Conservation (phyloP, 2,329 filamentous ascomycete species). For the Bipolaris oryzae region DNA sequence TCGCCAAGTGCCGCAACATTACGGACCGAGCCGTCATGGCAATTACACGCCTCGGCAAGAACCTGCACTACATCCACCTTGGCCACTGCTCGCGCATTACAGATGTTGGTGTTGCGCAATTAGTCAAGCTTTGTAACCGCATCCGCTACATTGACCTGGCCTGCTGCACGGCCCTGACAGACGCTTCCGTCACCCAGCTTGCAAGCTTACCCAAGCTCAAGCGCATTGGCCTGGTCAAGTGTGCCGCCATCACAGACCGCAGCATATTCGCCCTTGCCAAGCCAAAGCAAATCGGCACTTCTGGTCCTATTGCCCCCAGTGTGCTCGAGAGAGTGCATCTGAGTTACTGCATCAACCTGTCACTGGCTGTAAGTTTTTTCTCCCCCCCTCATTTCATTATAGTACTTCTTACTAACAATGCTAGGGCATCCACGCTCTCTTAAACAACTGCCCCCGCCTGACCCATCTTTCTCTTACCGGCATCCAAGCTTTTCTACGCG, state of each 20-base stretch:
- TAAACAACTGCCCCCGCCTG: constrained; percentile 89
- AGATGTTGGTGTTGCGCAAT: constrained; percentile 80
- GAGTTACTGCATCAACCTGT: constrained; percentile 89
- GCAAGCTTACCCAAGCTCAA: constrained; percentile 90
- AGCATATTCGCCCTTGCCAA: constrained; percentile 86
- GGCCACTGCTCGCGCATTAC: constrained; percentile 93
- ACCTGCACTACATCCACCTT: constrained; percentile 93
- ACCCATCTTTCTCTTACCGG: constrained; percentile 95
- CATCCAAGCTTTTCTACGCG: constrained; percentile 84
- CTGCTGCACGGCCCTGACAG: constrained; percentile 89
- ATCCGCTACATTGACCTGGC: constrained; percentile 97
- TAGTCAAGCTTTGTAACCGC: constrained; percentile 86
- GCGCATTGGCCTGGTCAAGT: constrained; percentile 94
- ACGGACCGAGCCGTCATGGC: constrained; percentile 87
- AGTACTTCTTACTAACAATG: constrained; percentile 10
- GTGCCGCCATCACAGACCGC: constrained; percentile 83
- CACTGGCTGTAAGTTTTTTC: constrained; percentile 68
- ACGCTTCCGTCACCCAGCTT: constrained; percentile 81
- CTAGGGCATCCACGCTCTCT: constrained; percentile 84
- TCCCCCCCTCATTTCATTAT: background rate
- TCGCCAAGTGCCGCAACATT: constrained; percentile 92
- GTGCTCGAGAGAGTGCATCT: constrained; percentile 90
- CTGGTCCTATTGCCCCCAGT: constrained; percentile 65
- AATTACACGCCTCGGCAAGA: constrained; percentile 90
- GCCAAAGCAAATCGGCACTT: constrained; percentile 61